These are phyloP conservation scores for Pichia sp. DNA, from an alignment of 1,139 yeast genomes.

Conservation along the genomic window DNA sequence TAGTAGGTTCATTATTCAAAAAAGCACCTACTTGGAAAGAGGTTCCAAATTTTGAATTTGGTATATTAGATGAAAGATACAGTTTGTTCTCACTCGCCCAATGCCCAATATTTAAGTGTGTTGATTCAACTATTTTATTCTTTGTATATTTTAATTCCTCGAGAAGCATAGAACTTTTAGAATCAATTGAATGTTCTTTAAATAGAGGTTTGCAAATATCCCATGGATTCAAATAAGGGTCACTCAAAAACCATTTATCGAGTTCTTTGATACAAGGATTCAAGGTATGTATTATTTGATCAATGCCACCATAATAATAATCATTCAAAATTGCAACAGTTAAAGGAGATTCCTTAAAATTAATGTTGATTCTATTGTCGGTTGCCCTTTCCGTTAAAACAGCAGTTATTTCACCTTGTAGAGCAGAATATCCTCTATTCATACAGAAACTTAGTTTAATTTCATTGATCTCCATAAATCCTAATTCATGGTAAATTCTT, in stretches of 20 bases:
- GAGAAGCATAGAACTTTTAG: no score
- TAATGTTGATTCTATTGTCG: conserved; percentile 5
- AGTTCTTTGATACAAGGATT: conserved; percentile 34
- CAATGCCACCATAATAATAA: conserved; percentile 47
- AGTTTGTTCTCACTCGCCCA: background rate
- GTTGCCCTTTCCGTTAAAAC: conserved; percentile 17
- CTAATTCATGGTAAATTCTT: conserved; percentile 30
- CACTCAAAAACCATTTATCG: conserved; percentile 36
- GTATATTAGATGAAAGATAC: conserved; percentile 27
- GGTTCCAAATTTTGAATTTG: conserved; percentile 32
- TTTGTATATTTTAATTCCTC: no score
- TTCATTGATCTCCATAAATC: conserved; percentile 29
- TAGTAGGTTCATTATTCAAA: conserved; percentile 23
- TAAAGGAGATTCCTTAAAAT: conserved; percentile 35
- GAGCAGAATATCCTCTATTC: conserved; percentile 44
- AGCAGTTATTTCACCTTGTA: conserved; percentile 35
- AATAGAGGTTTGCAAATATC: conserved; percentile 33
- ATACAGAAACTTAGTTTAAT: conserved; percentile 38
- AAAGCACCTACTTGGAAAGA: no score
- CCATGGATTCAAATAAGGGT: conserved; percentile 33
- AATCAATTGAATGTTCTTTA: conserved; percentile 11
- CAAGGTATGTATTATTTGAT: conserved; percentile 38
- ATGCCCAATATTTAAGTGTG: no score
- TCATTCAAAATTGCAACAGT: conserved; percentile 36
- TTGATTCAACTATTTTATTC: no score